Conservation (phyloP, 2,329 filamentous ascomycete genomes). For the Daldinia sp. region DNA sequence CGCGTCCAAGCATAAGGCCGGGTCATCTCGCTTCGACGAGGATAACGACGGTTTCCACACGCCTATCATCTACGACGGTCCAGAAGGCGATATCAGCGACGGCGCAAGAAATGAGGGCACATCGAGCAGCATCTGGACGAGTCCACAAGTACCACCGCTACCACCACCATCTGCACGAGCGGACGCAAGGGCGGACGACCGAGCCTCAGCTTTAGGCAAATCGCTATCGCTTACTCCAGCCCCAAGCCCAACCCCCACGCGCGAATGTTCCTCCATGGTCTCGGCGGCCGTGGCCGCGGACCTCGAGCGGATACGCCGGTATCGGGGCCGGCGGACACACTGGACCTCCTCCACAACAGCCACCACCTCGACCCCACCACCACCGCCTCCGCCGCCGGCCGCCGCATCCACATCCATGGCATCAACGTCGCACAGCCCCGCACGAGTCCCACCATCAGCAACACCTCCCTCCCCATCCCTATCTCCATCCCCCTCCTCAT, state of each 20-base stretch:
- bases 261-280: background rate
- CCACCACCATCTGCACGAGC: background rate
- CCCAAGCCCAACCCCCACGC: background rate
- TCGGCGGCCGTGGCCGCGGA: slow-evolving; percentile 23
- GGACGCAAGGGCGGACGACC: background rate
- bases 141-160: background rate
- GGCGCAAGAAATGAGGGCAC: background rate
- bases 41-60: slow-evolving; percentile 1
- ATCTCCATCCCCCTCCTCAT: too few relatives aligned
- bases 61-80: slow-evolving; percentile 1
- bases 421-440: background rate
- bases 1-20: background rate
- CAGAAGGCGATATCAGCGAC: background rate
- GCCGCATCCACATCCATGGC: background rate
- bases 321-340: slow-evolving; percentile 12
- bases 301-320: slow-evolving; percentile 28
- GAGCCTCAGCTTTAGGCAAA: background rate
- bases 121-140: background rate
- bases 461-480: too few relatives aligned
- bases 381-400: background rate
- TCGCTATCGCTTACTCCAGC: background rate
- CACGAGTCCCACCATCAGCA: background rate
- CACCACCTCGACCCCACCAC: background rate
- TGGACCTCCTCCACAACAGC: background rate
- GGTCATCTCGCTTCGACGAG: slow-evolving; percentile 1